These are phyloP conservation scores for Cyclocybe aegerita DNA, from an alignment of 768 basidiomycete genomes.

Conservation along the genomic window DNA sequence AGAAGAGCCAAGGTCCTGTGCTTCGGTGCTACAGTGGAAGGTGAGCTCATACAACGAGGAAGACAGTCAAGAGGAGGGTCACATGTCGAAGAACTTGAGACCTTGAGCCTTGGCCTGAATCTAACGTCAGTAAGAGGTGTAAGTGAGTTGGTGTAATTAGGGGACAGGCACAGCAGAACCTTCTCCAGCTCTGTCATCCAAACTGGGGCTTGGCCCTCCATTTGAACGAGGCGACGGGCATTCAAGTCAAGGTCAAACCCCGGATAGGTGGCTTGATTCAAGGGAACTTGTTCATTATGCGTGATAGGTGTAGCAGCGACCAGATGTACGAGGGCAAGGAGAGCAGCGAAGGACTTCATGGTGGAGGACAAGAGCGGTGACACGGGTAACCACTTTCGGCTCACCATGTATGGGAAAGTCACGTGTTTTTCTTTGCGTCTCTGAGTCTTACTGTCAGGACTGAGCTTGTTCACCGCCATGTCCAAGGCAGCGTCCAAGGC, in stretches of 20 bases:
- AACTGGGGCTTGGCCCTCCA: constrained; percentile 66
- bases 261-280: constrained; percentile 39
- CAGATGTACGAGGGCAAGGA: constrained; percentile 45
- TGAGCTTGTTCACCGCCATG: constrained; percentile 40
- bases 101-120: constrained; percentile 77
- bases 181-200: constrained; percentile 93
- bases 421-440: constrained; percentile 5
- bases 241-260: constrained; percentile 75
- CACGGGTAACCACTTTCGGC: not conserved
- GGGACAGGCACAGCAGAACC: constrained; percentile 34
- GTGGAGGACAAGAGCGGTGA: constrained; percentile 8
- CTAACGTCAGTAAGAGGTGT: constrained; percentile 34
- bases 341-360: constrained; percentile 50
- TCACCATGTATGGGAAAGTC: not conserved
- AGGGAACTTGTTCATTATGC: constrained; percentile 35
- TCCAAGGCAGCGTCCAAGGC: constrained; percentile 64
- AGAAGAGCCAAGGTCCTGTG: constrained; percentile 54
- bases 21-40: constrained; percentile 59
- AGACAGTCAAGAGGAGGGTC: constrained; percentile 20
- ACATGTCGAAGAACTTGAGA: constrained; percentile 88
- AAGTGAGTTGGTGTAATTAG: constrained; percentile 2
- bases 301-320: constrained; percentile 39
- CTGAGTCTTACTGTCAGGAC: not conserved
- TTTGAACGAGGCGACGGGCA: constrained; percentile 71
- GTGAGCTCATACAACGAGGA: not conserved